Conservation (phyloP, 768 basidiomycete species). For the Suillus brevipes region DNA sequence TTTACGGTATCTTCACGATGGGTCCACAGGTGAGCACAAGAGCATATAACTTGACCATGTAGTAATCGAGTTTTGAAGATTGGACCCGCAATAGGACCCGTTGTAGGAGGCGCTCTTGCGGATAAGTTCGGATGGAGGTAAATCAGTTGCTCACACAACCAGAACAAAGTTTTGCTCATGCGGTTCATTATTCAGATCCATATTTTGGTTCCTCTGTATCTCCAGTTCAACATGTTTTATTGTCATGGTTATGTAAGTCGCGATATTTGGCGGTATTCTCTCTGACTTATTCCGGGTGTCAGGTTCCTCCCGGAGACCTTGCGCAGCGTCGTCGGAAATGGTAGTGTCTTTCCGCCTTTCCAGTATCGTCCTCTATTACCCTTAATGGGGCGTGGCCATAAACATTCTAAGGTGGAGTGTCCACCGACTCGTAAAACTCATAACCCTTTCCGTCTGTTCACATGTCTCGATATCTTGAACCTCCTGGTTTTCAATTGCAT, state of each 20-base stretch:
- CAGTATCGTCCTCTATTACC: conserved; percentile 14
- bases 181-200: conserved; percentile 37
- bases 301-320: conserved; percentile 17
- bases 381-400: conserved; percentile 10
- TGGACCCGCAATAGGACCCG: conserved; percentile 54
- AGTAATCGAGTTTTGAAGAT: conserved; percentile 31
- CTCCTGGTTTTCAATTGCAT: conserved; percentile 53
- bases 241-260: conserved; percentile 44
- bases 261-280: conserved; percentile 18
- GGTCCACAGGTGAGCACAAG: conserved; percentile 53
- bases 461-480: conserved; percentile 34
- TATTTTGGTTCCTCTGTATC: conserved; percentile 64
- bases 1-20: conserved; percentile 61
- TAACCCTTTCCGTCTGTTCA: conserved; percentile 36
- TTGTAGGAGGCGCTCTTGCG: conserved; percentile 55
- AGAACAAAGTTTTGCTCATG: neutral
- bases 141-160: neutral
- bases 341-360: conserved; percentile 10
- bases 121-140: conserved; percentile 66
- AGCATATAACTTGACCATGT: neutral
- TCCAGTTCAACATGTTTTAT: conserved; percentile 45
- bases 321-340: conserved; percentile 18
- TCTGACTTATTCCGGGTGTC: conserved; percentile 11
- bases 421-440: conserved; percentile 21
- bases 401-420: neutral